phyloP scores from a whole-genome alignment of 345 rosid genomes.

The Hypericum perforatum region DNA sequence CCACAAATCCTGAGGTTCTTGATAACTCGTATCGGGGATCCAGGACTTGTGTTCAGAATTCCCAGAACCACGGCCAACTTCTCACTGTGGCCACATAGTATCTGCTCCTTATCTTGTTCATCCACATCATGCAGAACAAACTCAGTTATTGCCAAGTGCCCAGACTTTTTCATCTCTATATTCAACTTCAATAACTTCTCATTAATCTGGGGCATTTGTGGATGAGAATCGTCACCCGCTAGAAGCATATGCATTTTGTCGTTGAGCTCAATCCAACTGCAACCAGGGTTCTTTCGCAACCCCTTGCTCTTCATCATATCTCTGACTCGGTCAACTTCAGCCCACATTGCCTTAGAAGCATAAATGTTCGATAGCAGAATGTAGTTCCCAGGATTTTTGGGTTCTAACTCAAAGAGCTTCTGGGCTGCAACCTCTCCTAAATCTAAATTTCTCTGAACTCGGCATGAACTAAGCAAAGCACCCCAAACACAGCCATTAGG shows the following conservation, averaged over 20 bases:
- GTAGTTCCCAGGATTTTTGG: slow-evolving; percentile 48
- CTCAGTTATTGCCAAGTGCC: slow-evolving; percentile 33
- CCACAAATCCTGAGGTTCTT: slow-evolving; percentile 67
- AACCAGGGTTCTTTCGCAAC: slow-evolving; percentile 55
- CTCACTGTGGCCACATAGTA: slow-evolving; percentile 68
- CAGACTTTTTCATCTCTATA: slow-evolving; percentile 45
- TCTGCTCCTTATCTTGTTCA: slow-evolving; percentile 56
- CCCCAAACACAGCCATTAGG: slow-evolving; percentile 77
- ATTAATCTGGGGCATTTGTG: slow-evolving; percentile 40
- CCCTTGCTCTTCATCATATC: slow-evolving; percentile 47
- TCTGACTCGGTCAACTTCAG: slow-evolving; percentile 35
- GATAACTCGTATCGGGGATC: slow-evolving; percentile 45
- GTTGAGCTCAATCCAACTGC: slow-evolving; percentile 71
- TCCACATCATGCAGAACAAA: slow-evolving; percentile 55
- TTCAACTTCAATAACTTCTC: slow-evolving; percentile 34
- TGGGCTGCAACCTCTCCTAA: slow-evolving; percentile 53
- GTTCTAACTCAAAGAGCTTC: slow-evolving; percentile 42
- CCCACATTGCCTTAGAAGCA: slow-evolving; percentile 62
- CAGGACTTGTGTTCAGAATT: slow-evolving; percentile 39
- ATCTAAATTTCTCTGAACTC: slow-evolving; percentile 51
- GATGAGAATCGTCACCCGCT: slow-evolving; percentile 47
- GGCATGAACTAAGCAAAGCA: slow-evolving; percentile 70
- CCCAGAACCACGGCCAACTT: slow-evolving; percentile 62
- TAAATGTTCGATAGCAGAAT: slow-evolving; percentile 57
- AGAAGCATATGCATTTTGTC: slow-evolving; percentile 50